phyloP scores from a whole-genome alignment of 306 rosid genomes.

The cucumber (Cucumis sativus) region Cucumber_9930_V3 NC_026659.2:30918001-30918500 shows the following conservation, averaged over 20 bases:
- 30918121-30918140: background rate
- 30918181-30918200: background rate
- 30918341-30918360: slow-evolving; percentile 42
- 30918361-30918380: slow-evolving; percentile 45
- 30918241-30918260: slow-evolving; percentile 88
- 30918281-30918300: slow-evolving; percentile 68
- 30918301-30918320: slow-evolving; percentile 70
- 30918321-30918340: slow-evolving; percentile 58
- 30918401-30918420: slow-evolving; percentile 26
- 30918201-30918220: slow-evolving; percentile 33
- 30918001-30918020: background rate
- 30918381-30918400: slow-evolving; percentile 56
- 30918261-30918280: slow-evolving; percentile 71
- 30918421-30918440: slow-evolving; percentile 27
- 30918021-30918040: background rate
- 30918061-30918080: slow-evolving; percentile 79
- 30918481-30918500: background rate
- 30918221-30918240: slow-evolving; percentile 66
- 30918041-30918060: background rate
- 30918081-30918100: slow-evolving; percentile 90
- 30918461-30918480: background rate
- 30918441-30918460: background rate
- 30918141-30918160: background rate
- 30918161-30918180: background rate
- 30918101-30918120: slow-evolving; percentile 69